Evolutionary conservation across 176 grass and related monocot species (phyloP), one percentile per base, ranked within the genome.

Genomic region (Poa pratensis): DNA sequence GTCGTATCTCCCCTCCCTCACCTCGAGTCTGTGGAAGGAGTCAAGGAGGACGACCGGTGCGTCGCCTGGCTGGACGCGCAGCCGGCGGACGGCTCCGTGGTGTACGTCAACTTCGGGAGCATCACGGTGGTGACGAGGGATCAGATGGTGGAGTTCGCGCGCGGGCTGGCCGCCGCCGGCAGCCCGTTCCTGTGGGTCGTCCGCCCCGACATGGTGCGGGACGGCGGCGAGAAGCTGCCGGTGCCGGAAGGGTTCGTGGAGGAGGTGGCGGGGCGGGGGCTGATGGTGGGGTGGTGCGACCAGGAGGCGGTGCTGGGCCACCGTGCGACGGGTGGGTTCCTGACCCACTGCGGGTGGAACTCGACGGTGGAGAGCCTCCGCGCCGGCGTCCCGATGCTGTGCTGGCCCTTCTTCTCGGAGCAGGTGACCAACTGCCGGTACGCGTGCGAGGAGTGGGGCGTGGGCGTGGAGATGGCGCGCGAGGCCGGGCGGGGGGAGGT

Each of bases 331-430:
- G 84, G 73, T 86, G 80, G 79, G 60, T 97, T 97, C 90, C 30
- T 94, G 72, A 94, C 87, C 42, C 94, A 97, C 80, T 94, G 94
- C 70, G 91, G 94, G 6, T 94, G 94, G 94, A 94, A 97, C 87
- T 97, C 91, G 3, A 89, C 86, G 43, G 63, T 96, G 64, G 94
- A 96, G 77, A 73, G 69, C 42, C 69, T 73, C 42, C 40, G 69
- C 40, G 69, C 69, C n/a, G 69, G 69, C 6, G 69, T 73, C 40
- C 69, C 69, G 22, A 73, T 73, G 69, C 13, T 73, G 40, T 73
- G 69, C 13, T 73, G 69, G 69, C 69, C 69, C 12, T 73, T 73
- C 69, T 73, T 73, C 69, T 24, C 69, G 13, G 69, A 73, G 69
- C 69, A 73, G 69, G 69, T 73, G 69, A 73, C 70, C 42, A 73